These are phyloP conservation scores for Paraphaeosphaeria sporulosa DNA, from an alignment of 2,329 filamentous ascomycete species.

Conservation along the genomic window DNA sequence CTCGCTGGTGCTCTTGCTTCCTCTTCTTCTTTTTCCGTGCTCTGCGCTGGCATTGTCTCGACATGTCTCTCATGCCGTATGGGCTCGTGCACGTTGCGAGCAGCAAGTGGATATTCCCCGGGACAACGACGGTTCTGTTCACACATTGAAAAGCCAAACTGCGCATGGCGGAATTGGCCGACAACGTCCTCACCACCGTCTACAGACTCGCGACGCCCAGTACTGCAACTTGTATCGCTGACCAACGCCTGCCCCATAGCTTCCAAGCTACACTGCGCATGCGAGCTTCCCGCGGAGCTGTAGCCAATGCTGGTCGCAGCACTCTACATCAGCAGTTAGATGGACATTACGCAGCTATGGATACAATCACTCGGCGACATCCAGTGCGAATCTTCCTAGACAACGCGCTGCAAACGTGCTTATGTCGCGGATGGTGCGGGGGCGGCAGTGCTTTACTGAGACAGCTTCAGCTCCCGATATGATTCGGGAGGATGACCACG, in stretches of 20 bases:
- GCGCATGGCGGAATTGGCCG: background rate
- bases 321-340: background rate
- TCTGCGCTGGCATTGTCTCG: background rate
- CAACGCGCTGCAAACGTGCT: conserved; percentile 15
- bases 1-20: no score
- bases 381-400: background rate
- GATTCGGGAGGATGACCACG: conserved; percentile 9
- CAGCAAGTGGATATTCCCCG: background rate
- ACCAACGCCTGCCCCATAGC: background rate
- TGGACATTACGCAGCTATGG: background rate
- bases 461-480: conserved; percentile 8
- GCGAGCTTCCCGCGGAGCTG: conserved; percentile 4
- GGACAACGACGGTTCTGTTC: background rate
- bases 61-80: conserved; percentile 2
- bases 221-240: background rate
- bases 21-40: background rate
- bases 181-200: background rate
- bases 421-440: conserved; percentile 14
- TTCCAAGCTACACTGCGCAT: background rate
- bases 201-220: background rate
- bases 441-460: conserved; percentile 12
- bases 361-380: background rate
- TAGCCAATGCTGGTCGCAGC: background rate
- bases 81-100: conserved; percentile 19
- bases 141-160: background rate